Evolutionary conservation across 2,329 filamentous ascomycete genomes (phyloP), one percentile per base, ranked within the genome.

Genomic region (Sclerotinia minor): DNA sequence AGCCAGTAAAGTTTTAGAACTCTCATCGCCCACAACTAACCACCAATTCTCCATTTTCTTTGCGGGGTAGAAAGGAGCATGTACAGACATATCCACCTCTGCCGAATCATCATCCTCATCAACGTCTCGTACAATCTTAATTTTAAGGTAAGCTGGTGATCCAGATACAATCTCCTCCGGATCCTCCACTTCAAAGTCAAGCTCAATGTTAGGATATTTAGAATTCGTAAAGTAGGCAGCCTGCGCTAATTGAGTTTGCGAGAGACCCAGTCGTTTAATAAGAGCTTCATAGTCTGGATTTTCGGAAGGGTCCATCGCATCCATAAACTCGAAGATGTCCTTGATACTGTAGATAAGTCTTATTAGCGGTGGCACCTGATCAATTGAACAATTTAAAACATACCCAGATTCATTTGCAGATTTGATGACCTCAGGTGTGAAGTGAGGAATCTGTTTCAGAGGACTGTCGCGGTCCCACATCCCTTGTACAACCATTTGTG

Each of bases 401-500:
- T 87, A 91, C 87, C 86, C 89, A 77, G 88, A 91, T 68, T 91
- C 88, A 76, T 91, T 91, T 55, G 92, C 92, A 71, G 87, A 90
- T 79, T 94, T 91, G 73, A 98, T 89, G 63, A 91, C 89, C 70
- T 94, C 89, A 49, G 89, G 86, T 21, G 89, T 87, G 78, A 98
- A 98, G 81, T 98, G 92, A 73, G 95, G 95, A 76, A 99, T 97
- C 80, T 99, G 95, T 82, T 97, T 97, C 73, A 99, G 85, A 50
- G 95, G 94, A 75, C 92, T 96, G 79, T 99, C 95, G 68, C 94
- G 91, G 80, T 99, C 94, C 95, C 95, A 99, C 92, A 98, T 97
- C 61, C 91, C 94, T 80, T 99, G 95, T 3, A 99, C 94, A 65
- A 96, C 92, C 95, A 99, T 99, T 78, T 99, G 95, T 17, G 92